Evolutionary conservation across 2,329 filamentous ascomycete genomes (phyloP).

Genomic region (Colletotrichum destructivum): DNA sequence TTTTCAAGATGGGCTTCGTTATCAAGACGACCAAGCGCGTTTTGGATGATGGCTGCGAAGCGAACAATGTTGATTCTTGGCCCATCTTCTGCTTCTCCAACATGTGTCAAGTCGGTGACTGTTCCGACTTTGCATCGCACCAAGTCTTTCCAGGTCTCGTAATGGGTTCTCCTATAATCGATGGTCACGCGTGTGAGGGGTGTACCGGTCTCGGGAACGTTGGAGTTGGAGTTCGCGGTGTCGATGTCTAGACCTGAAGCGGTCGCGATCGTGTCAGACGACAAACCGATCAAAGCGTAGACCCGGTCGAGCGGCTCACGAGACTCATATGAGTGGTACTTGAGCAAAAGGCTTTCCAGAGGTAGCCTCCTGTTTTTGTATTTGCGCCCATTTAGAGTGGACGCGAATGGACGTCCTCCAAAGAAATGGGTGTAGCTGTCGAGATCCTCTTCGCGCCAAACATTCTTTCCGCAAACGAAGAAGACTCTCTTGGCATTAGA

Average conservation of each 20-base stretch:
- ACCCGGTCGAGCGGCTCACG: not conserved
- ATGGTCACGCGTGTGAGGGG: not conserved
- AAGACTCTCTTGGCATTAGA: not conserved
- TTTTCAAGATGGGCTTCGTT: not conserved
- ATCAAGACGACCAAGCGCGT: not conserved
- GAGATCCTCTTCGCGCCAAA: not conserved
- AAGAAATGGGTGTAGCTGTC: not conserved
- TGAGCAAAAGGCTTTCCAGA: not conserved
- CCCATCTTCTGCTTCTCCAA: not conserved
- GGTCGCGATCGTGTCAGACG: not conserved
- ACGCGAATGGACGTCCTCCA: not conserved
- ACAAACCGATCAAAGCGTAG: not conserved
- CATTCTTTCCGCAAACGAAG: not conserved
- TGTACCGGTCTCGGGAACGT: not conserved
- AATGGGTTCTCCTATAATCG: not conserved
- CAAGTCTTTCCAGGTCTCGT: not conserved
- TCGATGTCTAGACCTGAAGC: not conserved
- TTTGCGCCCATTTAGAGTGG: not conserved
- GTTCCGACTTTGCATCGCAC: not conserved
- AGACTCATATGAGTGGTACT: not conserved
- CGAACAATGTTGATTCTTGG: not conserved
- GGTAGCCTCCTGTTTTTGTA: not conserved
- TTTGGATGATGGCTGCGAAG: not conserved
- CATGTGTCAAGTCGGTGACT: not conserved
- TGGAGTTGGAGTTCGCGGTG: not conserved